phyloP scores from a whole-genome alignment of 352 stramenopile species.

The Phytophthora sp. region DNA sequence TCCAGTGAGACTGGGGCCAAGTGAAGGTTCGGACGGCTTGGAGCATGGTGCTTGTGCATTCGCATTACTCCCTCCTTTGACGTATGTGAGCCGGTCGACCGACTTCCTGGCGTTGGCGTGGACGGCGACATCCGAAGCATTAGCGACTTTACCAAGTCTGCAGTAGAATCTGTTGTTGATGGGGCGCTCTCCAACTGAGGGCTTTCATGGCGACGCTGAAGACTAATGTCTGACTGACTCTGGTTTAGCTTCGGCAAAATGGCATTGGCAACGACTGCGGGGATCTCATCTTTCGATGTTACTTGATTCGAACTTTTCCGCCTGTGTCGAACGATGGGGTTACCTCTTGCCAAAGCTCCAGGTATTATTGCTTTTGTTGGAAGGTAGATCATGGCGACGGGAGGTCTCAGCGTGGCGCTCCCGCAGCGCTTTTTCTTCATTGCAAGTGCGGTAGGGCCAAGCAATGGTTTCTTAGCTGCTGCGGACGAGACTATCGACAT shows the following conservation, averaged over 20 bases:
- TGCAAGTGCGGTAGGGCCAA: constrained; percentile 38
- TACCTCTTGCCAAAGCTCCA: constrained; percentile 36
- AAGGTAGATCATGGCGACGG: constrained; percentile 63
- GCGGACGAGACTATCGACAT: constrained; percentile 17
- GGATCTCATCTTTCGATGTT: not conserved
- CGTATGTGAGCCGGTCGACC: not conserved
- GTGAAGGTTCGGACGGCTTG: constrained; percentile 8
- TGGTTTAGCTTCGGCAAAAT: constrained; percentile 29
- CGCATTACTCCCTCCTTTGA: constrained; percentile 1
- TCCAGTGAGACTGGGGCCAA: constrained; percentile 20
- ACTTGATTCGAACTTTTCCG: constrained; percentile 16
- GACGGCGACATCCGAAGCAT: constrained; percentile 13
- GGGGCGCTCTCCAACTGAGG: not conserved
- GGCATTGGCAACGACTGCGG: constrained; percentile 7
- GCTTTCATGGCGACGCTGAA: not conserved
- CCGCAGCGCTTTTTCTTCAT: constrained; percentile 27
- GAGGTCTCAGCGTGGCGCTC: constrained; percentile 9
- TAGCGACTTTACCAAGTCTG: constrained; percentile 14
- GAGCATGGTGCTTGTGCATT: constrained; percentile 3
- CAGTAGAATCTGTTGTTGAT: constrained; percentile 7
- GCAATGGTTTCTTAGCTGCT: not conserved
- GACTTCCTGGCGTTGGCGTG: not conserved
- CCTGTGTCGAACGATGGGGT: constrained; percentile 7
- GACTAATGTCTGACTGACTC: constrained; percentile 8
- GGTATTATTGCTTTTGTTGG: constrained; percentile 45